Evolutionary conservation across 257 asterid genomes (phyloP).

Genomic region (Haberlea rhodopensis): DNA sequence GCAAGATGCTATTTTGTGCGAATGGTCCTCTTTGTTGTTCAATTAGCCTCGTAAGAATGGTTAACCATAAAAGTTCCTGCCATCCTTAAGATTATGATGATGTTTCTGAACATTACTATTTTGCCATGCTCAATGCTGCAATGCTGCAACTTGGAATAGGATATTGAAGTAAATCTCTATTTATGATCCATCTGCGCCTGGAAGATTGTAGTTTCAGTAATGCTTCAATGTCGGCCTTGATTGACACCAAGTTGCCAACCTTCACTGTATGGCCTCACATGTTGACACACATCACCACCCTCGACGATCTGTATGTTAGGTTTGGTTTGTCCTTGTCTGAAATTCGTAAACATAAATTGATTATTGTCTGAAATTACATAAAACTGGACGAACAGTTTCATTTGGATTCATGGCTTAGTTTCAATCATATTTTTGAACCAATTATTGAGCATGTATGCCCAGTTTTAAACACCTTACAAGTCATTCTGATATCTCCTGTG

Average conservation of each 20-base stretch:
- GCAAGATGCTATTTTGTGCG: conserved; percentile 4
- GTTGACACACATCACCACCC: background rate
- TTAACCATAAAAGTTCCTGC: background rate
- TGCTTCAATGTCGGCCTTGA: background rate
- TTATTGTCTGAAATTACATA: no score
- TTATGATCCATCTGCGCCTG: background rate
- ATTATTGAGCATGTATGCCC: background rate
- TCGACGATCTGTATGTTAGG: no score
- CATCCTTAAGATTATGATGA: background rate
- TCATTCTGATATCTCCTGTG: background rate
- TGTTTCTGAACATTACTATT: conserved; percentile 2
- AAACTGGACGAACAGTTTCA: no score
- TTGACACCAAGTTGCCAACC: background rate
- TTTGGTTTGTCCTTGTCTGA: no score
- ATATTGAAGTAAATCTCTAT: background rate
- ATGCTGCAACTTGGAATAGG: conserved; percentile 5
- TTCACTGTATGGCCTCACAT: background rate
- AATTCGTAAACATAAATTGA: no score
- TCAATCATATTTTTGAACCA: background rate
- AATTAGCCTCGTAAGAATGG: background rate
- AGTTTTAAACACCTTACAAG: background rate
- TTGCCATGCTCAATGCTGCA: background rate
- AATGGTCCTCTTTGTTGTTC: conserved; percentile 5
- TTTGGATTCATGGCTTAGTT: background rate
- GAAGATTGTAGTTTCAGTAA: no score